Evolutionary conservation across 768 basidiomycete species (phyloP), one percentile per base, ranked within the genome.

Genomic region (Boletus rubescentipes): DNA sequence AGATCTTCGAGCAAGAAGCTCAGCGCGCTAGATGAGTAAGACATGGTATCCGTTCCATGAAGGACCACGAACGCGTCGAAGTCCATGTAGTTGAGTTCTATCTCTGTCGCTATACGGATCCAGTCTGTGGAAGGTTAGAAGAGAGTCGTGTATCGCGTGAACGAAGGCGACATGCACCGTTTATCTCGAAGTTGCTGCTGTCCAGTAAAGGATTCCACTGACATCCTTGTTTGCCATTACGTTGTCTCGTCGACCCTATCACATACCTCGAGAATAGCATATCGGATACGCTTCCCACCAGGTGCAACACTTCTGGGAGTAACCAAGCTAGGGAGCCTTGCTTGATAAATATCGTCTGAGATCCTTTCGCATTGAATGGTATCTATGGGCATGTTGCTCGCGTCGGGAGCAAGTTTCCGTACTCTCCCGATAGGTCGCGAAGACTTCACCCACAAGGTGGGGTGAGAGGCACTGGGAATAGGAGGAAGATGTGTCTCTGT

Each of bases 1-100:
- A 98, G 79, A 60, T 97, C 93, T 72, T 97, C 93, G 8, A 98
- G 78, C 50, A 98, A 72, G 69, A 97, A 98, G 65, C 89, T 90
- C 35, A 96, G 77, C 4, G 93, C 92, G 45, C 91, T 93, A 9
- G 93, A 84, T 9, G 88, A 87, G 70, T 93, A 95, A 16, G 85
- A 84, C 90, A 94, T 93, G 1, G 91, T 93, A 64, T 96, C 94
- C 10, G 91, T 93, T 32, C 93, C 93, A 64, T 96, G 93, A 18
- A 96, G 73, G 30, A 97, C 75, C 18, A 98, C 85, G 65, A 98
- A 97, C 0, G 91, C 92, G 62, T 98, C 95, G 66, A 92, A 98
- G 14, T 67, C 62, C 31, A 78, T 68, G 64, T 97, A 97, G 67
- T 97, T 97, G 48, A 93, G 83, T 64, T 96, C 93, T 60, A 98